A percentile compares a stretch with the other conserved stretches of the same genome.
phyloP scores from a whole-genome alignment of 345 rosid genomes.

The Citrus hindsii region DNA sequence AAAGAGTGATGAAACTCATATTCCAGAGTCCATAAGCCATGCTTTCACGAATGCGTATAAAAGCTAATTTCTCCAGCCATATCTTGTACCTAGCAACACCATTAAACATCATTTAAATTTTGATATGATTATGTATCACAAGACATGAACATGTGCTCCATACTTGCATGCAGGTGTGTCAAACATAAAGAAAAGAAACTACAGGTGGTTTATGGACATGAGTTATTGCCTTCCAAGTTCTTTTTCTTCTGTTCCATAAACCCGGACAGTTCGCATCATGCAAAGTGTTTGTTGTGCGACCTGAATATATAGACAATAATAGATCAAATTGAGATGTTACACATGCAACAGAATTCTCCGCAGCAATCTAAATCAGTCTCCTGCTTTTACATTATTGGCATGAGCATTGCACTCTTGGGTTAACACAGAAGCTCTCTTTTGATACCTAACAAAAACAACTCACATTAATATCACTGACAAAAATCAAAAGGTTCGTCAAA shows the following conservation, averaged over 20 bases:
- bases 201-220: background rate
- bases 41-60: slow-evolving; percentile 33
- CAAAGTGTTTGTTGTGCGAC: slow-evolving; percentile 48
- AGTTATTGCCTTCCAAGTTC: slow-evolving; percentile 48
- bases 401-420: slow-evolving; percentile 44
- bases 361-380: slow-evolving; percentile 6
- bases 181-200: background rate
- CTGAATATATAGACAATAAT: slow-evolving; percentile 25
- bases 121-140: background rate
- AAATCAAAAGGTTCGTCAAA: background rate
- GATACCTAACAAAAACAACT: slow-evolving; percentile 38
- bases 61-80: slow-evolving; percentile 43
- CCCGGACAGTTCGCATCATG: slow-evolving; percentile 39
- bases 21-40: slow-evolving; percentile 44
- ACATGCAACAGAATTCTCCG: background rate
- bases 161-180: slow-evolving; percentile 1
- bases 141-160: background rate
- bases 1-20: slow-evolving; percentile 42
- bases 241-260: slow-evolving; percentile 43
- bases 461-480: background rate
- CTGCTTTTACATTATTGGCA: slow-evolving; percentile 38
- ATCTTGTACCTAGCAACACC: slow-evolving; percentile 40
- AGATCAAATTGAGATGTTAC: slow-evolving; percentile 2
- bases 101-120: background rate
- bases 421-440: slow-evolving; percentile 46